Base-by-base conservation (phyloP, 176 grass and related monocot species). In the Oryza meridionalis region DNA sequence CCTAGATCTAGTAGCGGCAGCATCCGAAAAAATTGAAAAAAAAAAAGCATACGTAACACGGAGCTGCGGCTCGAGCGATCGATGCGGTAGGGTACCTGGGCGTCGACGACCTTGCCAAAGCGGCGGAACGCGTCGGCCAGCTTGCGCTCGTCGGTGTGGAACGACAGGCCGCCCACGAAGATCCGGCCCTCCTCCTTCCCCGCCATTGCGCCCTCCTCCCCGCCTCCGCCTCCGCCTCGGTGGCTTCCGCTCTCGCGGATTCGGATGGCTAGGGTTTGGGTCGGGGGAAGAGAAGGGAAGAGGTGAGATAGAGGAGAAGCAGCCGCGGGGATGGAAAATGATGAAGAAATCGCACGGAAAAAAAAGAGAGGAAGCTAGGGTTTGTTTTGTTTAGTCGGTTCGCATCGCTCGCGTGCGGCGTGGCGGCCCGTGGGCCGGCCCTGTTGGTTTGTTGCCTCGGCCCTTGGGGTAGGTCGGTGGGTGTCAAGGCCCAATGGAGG, bases 111-210 rank as follows among this genome's bases (percentile, higher is more conserved):
- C 90, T 92, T 98, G 71, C 95, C 95, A 73, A 91, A 98, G 84
- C 88, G 92, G 86, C 69, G 19, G 78, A 98, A 98, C 50, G 75
- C 88, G 14, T 91, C 83, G 40, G 87, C 82, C 29, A 98, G 92
- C 78, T 93, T 90, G 46, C 83, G 59, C 75, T 94, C 90, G 70
- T 90, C 84, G 13, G 90, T 98, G 67, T 91, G 73, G 62, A 81
- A 86, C 38, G 90, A 89, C 37, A 98, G 86, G n/a, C 95, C 95
- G 26, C 95, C 95, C 19, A 98, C 90, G 70, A 98, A 98, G 86
- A 98, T 94, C 76, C 95, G 88, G 65, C 82, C 75, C 25, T 93
- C 92, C 46, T 98, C 93, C 87, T 91, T 94, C 40, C 45, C 75
- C 67, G 89, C 61, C 59, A 24, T 53, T 40, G 9, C 53, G 2